Evolutionary conservation across 1,284 basidiomycete species (phyloP), one percentile per base, ranked within the genome.

Genomic region (Phenoliferia sp.): DNA sequence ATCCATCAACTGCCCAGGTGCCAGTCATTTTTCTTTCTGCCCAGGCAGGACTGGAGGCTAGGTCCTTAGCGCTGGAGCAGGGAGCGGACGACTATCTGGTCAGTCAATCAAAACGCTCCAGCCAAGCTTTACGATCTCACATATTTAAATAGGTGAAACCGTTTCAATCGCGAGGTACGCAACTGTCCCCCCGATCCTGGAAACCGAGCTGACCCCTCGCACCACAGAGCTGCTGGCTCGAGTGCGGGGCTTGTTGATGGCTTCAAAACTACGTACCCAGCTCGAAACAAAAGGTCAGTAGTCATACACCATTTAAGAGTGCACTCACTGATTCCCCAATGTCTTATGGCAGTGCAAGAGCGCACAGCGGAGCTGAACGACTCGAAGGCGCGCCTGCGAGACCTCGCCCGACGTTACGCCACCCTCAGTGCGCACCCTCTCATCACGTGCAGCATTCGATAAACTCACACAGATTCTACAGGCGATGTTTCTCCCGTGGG

Each of bases 351-450:
- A 52, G 76, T 77, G 36, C 65, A 69, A 6, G 75, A 74, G 54
- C 69, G 76, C 1, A 77, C 76, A 10, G 63, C 69, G 22, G 72
- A 74, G 5, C 65, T 77, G 6, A 73, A 71, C 58, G 75, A 77
- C 29, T 69, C 65, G 28, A 72, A 75, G 59, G 66, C 60, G 15
- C 68, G 65, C 12, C 71, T 69, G 44, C 69, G 71, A 12, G 71
- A 67, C 2, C 66, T 75, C 9, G 73, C 71, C 54, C 68, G 71
- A 55, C 69, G 70, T 17, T 76, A 75, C 67, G 69, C 72, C 54
- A 69, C 71, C 10, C 63, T 77, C 3, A 72, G n/a, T n/a, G n/a
- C n/a, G n/a, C n/a, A n/a, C n/a, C n/a, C n/a, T n/a, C n/a, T n/a
- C n/a, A n/a, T n/a, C n/a, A n/a, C n/a, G n/a, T n/a, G n/a, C n/a